Base-by-base conservation (phyloP, 192 early-diverging fungal species). In the Lobulomyces angularis region DNA sequence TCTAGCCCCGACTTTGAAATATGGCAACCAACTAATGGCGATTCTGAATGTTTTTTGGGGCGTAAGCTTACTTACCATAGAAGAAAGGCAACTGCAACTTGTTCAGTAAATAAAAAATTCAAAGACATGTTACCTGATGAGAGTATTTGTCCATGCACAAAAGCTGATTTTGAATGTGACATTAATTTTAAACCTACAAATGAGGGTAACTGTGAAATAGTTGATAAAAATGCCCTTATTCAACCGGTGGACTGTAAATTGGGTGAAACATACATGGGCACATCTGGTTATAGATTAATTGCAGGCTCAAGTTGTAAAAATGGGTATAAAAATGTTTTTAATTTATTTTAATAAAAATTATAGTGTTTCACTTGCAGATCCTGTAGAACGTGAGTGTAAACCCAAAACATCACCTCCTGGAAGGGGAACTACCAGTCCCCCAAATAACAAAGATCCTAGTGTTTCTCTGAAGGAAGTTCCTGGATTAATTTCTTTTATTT, bases 91-190 rank as follows among this genome's bases (percentile, higher is more conserved):
- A 59, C 74, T 33, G 80, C 81, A 1, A 61, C 80, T 14, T 97
- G 94, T 59, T 77, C 70, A 36, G 64, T 92, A 27, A 75, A 72
- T 0, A 33, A 60, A 22, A 66, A 74, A 24, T 78, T 69, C 49
- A 61, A 70, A 18, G 65, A 82, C 25, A 59, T 76, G 12, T 38
- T 44, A 18, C 67, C 79, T 19, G 69, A 65, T 4, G 51, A 70
- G 18, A 59, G 61, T 14, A 53, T 61, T 32, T 97, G 94, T 52
- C 47, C 55, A 6, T 97, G 94, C 62, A 71, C 81, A 0, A 63
- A 55, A 17, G 65, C 71, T 34, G 94, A 97, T 59, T 97, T 77
- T 58, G 94, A 95, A 60, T 97, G 94, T 55, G 91, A 97, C 58
- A 81, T 73, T 46, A 78, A 87, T 51, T 95, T 72, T 60, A 61